These are phyloP conservation scores for Pleurotus ostreatus DNA, from an alignment of 768 basidiomycete genomes.

Conservation along the genomic window DNA sequence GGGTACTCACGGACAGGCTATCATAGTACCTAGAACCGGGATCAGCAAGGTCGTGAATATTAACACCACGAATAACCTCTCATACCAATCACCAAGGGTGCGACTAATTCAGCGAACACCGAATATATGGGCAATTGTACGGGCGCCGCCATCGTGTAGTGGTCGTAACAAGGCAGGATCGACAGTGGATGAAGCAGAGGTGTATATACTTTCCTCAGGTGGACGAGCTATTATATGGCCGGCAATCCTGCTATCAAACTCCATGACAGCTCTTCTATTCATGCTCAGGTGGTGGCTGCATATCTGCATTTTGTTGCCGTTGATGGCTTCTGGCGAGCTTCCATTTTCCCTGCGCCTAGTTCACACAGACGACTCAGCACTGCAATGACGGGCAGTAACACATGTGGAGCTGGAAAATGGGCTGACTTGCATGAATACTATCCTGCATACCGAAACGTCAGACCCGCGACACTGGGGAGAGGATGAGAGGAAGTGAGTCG, in stretches of 20 bases:
- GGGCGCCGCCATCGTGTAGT: neutral
- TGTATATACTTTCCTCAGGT: neutral
- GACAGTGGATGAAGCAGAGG: no score
- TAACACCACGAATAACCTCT: no score
- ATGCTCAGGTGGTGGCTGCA: neutral
- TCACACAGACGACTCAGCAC: neutral
- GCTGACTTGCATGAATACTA: no score
- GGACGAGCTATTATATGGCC: neutral
- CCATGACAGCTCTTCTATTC: neutral
- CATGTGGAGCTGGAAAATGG: neutral
- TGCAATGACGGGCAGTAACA: neutral
- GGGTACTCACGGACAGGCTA: neutral
- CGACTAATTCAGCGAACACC: neutral
- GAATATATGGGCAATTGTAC: neutral
- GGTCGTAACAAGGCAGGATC: neutral
- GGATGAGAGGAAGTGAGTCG: no score
- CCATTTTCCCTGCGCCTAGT: neutral
- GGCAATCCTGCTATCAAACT: neutral
- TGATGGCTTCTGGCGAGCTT: neutral
- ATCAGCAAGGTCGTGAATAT: no score
- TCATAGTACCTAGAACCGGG: neutral
- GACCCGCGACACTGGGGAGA: neutral
- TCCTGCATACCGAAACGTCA: neutral
- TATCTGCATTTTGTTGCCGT: neutral
- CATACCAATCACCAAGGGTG: neutral